A percentile compares a stretch with the other conserved stretches of the same genome.
These are phyloP conservation scores for Sanghuangporus weigelae DNA, from an alignment of 1,284 basidiomycete species.

Conservation along the genomic window DNA sequence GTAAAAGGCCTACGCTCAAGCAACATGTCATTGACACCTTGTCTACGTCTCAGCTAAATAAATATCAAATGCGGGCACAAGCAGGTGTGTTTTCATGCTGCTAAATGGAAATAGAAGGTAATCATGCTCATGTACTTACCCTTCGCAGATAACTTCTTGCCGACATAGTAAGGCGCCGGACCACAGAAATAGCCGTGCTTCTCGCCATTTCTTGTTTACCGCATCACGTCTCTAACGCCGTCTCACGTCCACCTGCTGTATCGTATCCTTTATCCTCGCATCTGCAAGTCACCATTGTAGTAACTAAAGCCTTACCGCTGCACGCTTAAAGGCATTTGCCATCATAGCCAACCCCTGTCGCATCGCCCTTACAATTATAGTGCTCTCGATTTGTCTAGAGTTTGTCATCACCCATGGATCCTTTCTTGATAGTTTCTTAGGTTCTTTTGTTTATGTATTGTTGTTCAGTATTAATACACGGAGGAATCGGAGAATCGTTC, in stretches of 20 bases:
- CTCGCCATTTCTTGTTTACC: background rate
- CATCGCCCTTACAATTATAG: no score
- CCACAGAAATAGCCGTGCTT: background rate
- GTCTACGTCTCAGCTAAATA: constrained; percentile 34
- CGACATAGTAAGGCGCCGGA: background rate
- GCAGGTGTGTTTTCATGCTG: constrained; percentile 38
- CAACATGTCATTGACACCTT: background rate
- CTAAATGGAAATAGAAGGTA: background rate
- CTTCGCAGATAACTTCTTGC: constrained; percentile 12
- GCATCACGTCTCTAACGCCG: background rate
- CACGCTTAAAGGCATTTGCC: no score
- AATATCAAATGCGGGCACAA: constrained; percentile 50
- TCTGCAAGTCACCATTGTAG: background rate
- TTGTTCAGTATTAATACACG: no score
- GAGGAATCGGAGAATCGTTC: no score
- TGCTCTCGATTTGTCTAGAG: no score
- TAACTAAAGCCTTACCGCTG: background rate
- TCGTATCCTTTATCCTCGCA: background rate
- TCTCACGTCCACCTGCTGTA: background rate
- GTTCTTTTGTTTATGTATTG: no score
- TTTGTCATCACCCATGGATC: no score
- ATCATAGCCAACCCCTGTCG: no score
- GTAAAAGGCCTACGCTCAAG: constrained; percentile 13
- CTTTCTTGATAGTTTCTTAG: no score
- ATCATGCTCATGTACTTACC: background rate